A percentile compares a stretch with the other conserved stretches of the same genome.
phyloP scores from a whole-genome alignment of 2,329 filamentous ascomycete genomes.

The Teratosphaeria gauchensis region DNA sequence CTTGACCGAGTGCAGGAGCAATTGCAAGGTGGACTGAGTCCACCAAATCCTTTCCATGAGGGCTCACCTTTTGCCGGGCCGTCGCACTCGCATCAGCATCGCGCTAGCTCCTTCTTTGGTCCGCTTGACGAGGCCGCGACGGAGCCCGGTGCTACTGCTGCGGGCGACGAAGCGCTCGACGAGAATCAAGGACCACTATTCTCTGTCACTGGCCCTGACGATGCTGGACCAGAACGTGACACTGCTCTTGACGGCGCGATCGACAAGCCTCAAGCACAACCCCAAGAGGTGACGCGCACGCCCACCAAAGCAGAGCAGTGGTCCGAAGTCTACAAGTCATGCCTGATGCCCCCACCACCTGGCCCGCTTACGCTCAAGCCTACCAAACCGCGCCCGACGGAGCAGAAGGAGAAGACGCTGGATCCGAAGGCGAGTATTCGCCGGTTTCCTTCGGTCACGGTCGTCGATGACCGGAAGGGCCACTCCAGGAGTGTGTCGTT shows the following conservation, averaged over 20 bases:
- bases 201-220: background rate
- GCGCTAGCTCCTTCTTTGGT: conserved; percentile 2
- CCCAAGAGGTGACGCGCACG: background rate
- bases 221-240: background rate
- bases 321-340: conserved; percentile 11
- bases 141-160: background rate
- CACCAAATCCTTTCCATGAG: background rate
- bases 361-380: conserved; percentile 10
- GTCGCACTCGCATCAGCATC: background rate
- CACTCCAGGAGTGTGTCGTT: conserved; percentile 20
- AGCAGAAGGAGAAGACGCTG: conserved; percentile 3
- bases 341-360: conserved; percentile 4
- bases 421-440: conserved; percentile 8
- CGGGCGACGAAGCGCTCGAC: background rate
- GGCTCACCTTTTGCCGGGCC: background rate
- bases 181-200: background rate
- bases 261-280: background rate
- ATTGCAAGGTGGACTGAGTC: too few relatives aligned
- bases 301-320: conserved; percentile 10
- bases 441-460: conserved; percentile 23
- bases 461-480: conserved; percentile 24
- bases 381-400: conserved; percentile 9
- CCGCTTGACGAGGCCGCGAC: background rate
- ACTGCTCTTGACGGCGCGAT: conserved; percentile 5
- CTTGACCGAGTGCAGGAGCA: background rate